Base-by-base conservation (phyloP, 106 monocot species). In the Cymbidium sinense region DNA sequence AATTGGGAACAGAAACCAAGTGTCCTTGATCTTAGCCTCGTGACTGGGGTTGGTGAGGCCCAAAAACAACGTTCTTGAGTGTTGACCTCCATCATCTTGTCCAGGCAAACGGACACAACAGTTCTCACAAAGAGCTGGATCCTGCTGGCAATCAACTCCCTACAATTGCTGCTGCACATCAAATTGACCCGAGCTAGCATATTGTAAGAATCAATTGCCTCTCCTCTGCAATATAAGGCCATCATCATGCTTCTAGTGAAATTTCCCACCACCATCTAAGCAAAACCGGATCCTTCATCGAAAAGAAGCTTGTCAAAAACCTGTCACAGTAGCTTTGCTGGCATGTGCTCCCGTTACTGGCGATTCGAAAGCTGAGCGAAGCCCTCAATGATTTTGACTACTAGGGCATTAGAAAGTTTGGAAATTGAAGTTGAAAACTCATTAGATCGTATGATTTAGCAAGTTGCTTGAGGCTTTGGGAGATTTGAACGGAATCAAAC, bases 1-100 rank as follows among this genome's bases (percentile, higher is more conserved):
- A 84, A 33, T 91, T 96, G 67, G 86, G 91, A 0, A 94, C 80
- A 2, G 86, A 81, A 41, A 94, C 82, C 25, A 96, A 61, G 12
- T 72, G 33, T 94, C 93, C 87, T 90, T 94, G 80, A 90, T 77
- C 79, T 94, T 86, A 9, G 83, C 52, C 36, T 89, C 88, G 71
- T 96, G 86, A 52, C 77, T 94, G 4, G 91, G 85, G 51, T 96
- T 89, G 7, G 93, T 88, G 52, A 93, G 81, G 27, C 89, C 91
- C 30, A 86, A 73, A 64, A 96, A 90, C 34, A 96, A 37, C 88
- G 82, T 20, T 93, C 86, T 7, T 87, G 90, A 1, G 88, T 80
- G 75, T 93, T 96, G 61, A 91, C 70, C 33, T 86, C 82, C 70
- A 86, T 88, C 1, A 85, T 93, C 83, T 91, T 94, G 50, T 96